These are phyloP conservation scores for Serendipita sp. DNA, from an alignment of 768 basidiomycete genomes.

Conservation along the genomic window DNA sequence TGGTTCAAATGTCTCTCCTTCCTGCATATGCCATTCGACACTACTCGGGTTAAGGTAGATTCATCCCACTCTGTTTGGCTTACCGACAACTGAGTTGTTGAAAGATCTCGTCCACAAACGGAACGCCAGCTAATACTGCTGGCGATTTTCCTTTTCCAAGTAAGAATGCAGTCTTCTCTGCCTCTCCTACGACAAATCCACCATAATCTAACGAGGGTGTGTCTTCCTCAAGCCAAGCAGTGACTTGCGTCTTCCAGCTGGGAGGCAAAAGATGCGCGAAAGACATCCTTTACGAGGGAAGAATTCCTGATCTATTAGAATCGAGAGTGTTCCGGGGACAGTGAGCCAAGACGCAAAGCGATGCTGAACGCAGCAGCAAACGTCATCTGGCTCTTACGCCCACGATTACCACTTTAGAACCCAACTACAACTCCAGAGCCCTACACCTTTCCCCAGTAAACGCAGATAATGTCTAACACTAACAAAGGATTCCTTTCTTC, in stretches of 20 bases:
- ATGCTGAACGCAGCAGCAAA: background rate
- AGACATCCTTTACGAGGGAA: background rate
- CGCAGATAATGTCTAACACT: background rate
- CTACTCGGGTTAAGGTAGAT: constrained; percentile 26
- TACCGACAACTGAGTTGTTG: constrained; percentile 76
- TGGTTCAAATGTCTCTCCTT: constrained; percentile 69
- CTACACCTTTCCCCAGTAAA: background rate
- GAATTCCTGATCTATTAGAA: background rate
- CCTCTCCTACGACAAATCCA: constrained; percentile 91
- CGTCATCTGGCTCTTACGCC: constrained; percentile 5
- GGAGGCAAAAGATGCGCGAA: constrained; percentile 67
- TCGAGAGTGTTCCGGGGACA: background rate
- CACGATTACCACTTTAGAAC: too few relatives aligned
- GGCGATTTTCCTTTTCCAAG: constrained; percentile 72
- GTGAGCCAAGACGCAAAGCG: background rate
- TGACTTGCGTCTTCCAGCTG: constrained; percentile 73
- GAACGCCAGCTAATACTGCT: constrained; percentile 80
- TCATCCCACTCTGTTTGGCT: constrained; percentile 20
- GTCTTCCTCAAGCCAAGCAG: constrained; percentile 79
- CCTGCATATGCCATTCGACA: constrained; percentile 83
- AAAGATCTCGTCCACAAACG: constrained; percentile 92
- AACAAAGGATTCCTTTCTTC: background rate
- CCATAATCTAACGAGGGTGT: constrained; percentile 93
- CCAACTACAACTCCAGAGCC: background rate
- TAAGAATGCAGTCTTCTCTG: constrained; percentile 66